Evolutionary conservation across 352 stramenopile genomes (phyloP), one percentile per base, ranked within the genome.

Genomic region (Albugo laibachii): DNA sequence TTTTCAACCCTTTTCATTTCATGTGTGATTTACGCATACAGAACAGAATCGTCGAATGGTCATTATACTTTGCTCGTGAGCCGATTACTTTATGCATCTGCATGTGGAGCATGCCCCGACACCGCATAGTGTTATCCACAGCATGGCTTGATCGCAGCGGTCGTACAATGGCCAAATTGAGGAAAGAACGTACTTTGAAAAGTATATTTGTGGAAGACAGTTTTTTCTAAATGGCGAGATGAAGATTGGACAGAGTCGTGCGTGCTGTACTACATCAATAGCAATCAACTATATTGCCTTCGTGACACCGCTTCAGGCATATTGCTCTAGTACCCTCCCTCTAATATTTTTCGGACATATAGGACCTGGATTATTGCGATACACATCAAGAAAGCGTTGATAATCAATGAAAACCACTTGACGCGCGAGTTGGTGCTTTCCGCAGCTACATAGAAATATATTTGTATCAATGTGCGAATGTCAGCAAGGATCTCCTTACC

Each of bases 341-440:
- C 71, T 15, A 89, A 67, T 65, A 89, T 78, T 44, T 58, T 70
- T 44, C 77, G 77, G 44, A 89, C 84, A 65, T 85, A 86, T 48
- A 89, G 52, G 37, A 89, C 73, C 49, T 89, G 77, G n/a, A 57
- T 68, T 24, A 82, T 63, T 16, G 77, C 77, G 49, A 89, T 83
- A 21, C 65, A 62, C 18, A 89, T 55, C 18, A 89, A 66, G 47
- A 89, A 66, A 36, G 80, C 12, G 53, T 89, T 89, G 0, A 67
- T 85, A 42, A 86, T 59, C 41, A 89, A 53, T 27, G 77, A 85
- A 44, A 80, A 63, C 71, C 73, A 86, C 60, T 85, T 86, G 39
- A 89, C 67, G n/a, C 77, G 77, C 5, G 62, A 63, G 50, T 86
- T 84, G 36, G 70, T 61, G 48, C 69, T 83, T 44, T 89, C 77